Base-by-base conservation (phyloP, 108 stramenopile genomes). In the Nannochloropsis gaditana region DNA sequence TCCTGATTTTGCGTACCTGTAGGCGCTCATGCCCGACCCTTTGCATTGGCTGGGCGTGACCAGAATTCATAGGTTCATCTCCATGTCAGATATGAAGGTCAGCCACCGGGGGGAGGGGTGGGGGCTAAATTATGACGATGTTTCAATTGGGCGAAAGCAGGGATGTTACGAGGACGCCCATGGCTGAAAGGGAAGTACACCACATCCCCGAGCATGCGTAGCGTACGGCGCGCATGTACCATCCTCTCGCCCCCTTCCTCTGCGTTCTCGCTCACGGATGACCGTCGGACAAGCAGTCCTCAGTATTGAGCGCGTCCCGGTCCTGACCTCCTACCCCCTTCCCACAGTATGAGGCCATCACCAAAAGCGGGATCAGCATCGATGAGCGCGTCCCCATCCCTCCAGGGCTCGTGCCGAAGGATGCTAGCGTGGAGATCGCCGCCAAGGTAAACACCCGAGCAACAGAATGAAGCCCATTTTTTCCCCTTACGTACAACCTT, bases 381-480 rank as follows among this genome's bases (percentile, higher is more conserved):
- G 97, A 95, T n/a, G 95, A 97, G 86, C 95, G 98, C n/a, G 90
- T 99, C 11, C 96, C 96, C 86, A 99, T 99, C 84, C 98, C 98
- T 5, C 93, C 94, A 44, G 97, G 97, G 84, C 92, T 99, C 45
- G 96, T 99, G 5, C 98, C 98, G 10, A 91, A 91, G 59, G 98
- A 99, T 91, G 98, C 98, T n/a, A 92, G 97, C 91, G 98, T 99
- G 9, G 96, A 98, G 91, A 96, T 98, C 86, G 94, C 94, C 1
- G 96, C 96, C 80, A 98, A 84, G 42, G 83, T 85, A 11, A 43
- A 10, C 11, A 50, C 47, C 47, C 47, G 80, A 80, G 80, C 19
- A 80, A 2, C 11, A 31, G 1, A 17, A 10, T 15, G 50, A 59
- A 15, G 31, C 50, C 50, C 1, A 1, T 1, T 17, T 17, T 17